Base-by-base conservation (phyloP, 345 rosid genomes). In the Garcia nutans region DNA sequence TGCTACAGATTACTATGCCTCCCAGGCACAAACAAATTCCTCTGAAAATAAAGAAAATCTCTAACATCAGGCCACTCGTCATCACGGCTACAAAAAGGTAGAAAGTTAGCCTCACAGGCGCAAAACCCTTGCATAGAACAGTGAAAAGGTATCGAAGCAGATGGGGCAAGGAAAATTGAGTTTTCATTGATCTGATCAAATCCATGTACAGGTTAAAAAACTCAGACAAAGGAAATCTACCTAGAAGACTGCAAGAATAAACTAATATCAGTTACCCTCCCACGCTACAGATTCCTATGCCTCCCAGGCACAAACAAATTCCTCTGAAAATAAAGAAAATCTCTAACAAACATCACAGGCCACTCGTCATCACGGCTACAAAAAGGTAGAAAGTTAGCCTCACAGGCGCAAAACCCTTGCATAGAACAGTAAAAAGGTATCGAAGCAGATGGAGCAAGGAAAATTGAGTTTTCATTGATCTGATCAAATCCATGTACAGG, bases 211-310 rank as follows among this genome's bases (percentile, higher is more conserved):
- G 74, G 56, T 64, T 58, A 67, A 75, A 55, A 44, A n/a, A 65
- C 61, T 72, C 69, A 63, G 70, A 62, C 28, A 28, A 47, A n/a
- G 17, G 12, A 45, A 74, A 33, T 33, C 37, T 33, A 33, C 37
- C 37, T 33, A n/a, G n/a, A n/a, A 1, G 37, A 76, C 70, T 63
- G 58, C 68, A 63, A 65, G 23, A 58, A 42, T 24, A 78, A 73
- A 64, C 54, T 37, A 84, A 74, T 61, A 78, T 81, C 76, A 85
- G 68, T 84, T 77, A 68, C 55, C n/a, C n/a, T n/a, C n/a, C n/a
- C n/a, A n/a, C n/a, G n/a, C n/a, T n/a, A n/a, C n/a, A n/a, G n/a
- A n/a, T n/a, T n/a, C n/a, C n/a, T n/a, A n/a, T n/a, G n/a, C n/a
- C n/a, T n/a, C n/a, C n/a, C n/a, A n/a, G n/a, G n/a, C n/a, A n/a